Percentiles rank a stretch among this genome's conserved stretches.
Evolutionary conservation across 768 basidiomycete species (phyloP).

Genomic region (Basidioascus undulatus): DNA sequence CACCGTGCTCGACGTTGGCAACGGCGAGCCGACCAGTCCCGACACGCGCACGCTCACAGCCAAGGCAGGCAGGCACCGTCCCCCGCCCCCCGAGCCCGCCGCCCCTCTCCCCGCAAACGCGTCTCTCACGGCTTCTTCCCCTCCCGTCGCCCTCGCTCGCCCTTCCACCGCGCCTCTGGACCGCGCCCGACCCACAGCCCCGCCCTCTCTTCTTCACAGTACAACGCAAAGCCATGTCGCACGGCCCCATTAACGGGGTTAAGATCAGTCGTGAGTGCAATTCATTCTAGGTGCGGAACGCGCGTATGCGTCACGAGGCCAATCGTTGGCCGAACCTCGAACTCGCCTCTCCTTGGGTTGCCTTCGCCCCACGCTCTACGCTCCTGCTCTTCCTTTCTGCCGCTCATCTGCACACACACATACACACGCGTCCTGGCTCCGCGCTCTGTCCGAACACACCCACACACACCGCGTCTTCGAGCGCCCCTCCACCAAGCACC

Average conservation of each 20-base stretch:
- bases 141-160: too few species aligned
- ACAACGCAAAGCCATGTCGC: slow-evolving; percentile 5
- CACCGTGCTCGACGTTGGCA: too few species aligned
- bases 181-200: too few species aligned
- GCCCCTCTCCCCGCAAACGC: too few species aligned
- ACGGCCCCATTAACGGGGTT: slow-evolving; percentile 62
- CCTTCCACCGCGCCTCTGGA: too few species aligned
- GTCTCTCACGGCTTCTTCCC: too few species aligned
- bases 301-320: background rate
- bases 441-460: slow-evolving; percentile 9
- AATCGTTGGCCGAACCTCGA: too few species aligned
- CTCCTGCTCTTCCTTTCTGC: slow-evolving; percentile 5
- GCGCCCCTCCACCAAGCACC: background rate
- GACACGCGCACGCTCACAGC: too few species aligned
- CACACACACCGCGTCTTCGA: slow-evolving; percentile 27
- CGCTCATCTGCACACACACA: background rate
- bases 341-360: background rate
- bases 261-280: slow-evolving; percentile 52
- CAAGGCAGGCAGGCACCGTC: too few species aligned
- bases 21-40: too few species aligned
- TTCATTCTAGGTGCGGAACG: slow-evolving; percentile 3
- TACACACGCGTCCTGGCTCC: slow-evolving; percentile 2
- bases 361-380: slow-evolving; percentile 2
- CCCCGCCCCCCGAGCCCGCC: too few species aligned
- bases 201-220: background rate